These are phyloP conservation scores for Lachancea fermentati DNA, from an alignment of 805 yeast species.

Conservation along the genomic window DNA sequence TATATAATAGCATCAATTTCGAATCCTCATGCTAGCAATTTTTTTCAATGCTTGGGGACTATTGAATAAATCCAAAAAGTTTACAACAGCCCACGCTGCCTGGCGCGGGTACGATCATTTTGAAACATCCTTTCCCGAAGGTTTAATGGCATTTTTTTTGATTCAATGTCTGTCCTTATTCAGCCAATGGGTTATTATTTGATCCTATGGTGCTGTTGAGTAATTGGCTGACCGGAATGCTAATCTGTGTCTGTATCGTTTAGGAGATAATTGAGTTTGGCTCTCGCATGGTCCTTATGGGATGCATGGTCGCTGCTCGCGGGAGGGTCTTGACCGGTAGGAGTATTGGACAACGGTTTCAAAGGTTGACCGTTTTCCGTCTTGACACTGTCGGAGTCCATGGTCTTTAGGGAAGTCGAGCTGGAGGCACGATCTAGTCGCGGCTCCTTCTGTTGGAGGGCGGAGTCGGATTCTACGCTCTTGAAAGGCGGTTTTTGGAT, in stretches of 20 bases:
- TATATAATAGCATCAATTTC: not conserved
- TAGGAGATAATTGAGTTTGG: conserved; percentile 5
- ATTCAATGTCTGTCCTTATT: too few relatives aligned
- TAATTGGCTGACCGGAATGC: not conserved
- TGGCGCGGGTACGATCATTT: not conserved
- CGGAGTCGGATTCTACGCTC: not conserved
- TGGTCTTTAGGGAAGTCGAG: not conserved
- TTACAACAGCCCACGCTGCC: not conserved
- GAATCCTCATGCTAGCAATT: not conserved
- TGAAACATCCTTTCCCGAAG: not conserved
- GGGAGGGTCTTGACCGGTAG: not conserved
- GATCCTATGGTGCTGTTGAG: too few relatives aligned
- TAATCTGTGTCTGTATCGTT: conserved; percentile 3
- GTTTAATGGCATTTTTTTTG: too few relatives aligned
- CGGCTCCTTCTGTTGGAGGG: not conserved
- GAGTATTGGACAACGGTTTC: not conserved
- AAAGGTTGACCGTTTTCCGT: not conserved
- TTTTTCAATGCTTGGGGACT: not conserved
- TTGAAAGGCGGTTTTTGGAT: not conserved
- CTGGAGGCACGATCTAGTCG: not conserved
- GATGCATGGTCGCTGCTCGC: not conserved
- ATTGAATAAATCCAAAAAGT: not conserved
- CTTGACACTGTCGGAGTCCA: not conserved
- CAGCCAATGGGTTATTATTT: too few relatives aligned
- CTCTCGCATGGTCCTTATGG: conserved; percentile 2